A percentile compares a stretch with the other conserved stretches of the same genome.
Evolutionary conservation across 78 protist genomes (phyloP).

Genomic region (Emiliania huxleyi): DNA sequence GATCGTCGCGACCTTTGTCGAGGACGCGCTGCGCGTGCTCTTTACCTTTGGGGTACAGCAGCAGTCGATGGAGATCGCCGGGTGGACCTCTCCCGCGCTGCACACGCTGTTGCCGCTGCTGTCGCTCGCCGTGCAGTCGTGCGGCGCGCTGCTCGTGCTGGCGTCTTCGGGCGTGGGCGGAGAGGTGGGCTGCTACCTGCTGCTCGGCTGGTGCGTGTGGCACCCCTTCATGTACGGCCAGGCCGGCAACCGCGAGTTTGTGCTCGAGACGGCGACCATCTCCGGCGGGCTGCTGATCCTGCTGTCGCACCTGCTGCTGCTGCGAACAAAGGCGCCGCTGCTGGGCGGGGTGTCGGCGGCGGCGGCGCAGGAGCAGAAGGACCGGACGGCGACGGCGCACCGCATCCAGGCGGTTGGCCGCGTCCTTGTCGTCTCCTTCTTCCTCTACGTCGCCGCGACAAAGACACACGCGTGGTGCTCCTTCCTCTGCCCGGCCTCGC

Average conservation of each 20-base stretch:
- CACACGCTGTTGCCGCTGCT: not conserved
- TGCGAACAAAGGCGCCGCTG: not conserved
- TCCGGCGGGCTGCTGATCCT: not conserved
- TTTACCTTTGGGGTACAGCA: not conserved
- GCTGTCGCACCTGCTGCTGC: not conserved
- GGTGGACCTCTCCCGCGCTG: not conserved
- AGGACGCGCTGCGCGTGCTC: not conserved
- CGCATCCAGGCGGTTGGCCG: not conserved
- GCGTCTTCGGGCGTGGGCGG: not conserved
- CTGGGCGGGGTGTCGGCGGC: not conserved
- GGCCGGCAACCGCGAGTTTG: not conserved
- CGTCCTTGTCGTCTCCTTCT: not conserved
- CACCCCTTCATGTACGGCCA: not conserved
- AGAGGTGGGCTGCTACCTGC: not conserved
- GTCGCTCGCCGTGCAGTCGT: not conserved
- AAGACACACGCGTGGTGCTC: too few relatives aligned
- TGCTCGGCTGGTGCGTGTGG: not conserved
- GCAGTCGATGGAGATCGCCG: not conserved
- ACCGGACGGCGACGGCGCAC: too few relatives aligned
- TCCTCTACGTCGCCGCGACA: not conserved
- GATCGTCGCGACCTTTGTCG: not conserved
- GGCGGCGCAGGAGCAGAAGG: too few relatives aligned
- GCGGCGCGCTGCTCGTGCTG: not conserved
- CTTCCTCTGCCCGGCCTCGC: too few relatives aligned
- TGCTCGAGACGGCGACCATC: not conserved